Evolutionary conservation across 805 yeast species (phyloP), one percentile per base, ranked within the genome.

Genomic region (Kazachstania psychrophila): DNA sequence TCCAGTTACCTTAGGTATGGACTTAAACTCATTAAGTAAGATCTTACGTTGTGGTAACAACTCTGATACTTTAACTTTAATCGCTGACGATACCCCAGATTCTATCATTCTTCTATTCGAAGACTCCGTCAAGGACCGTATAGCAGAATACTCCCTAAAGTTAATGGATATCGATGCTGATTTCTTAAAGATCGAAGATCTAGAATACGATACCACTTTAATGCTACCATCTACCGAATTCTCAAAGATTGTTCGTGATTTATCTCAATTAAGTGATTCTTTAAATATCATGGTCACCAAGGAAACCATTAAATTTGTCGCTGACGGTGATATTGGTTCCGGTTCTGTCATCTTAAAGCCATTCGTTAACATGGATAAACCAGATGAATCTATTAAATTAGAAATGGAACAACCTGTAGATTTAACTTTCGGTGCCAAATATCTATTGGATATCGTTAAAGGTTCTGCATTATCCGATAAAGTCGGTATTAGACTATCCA

Each of bases 161-260:
- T 73, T 92, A 58, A 87, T 92, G 95, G 95, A 89, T 57, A 86
- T 92, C 48, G 97, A 92, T 60, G 84, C 94, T 36, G 97, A 92
- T 58, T 84, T 84, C 66, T 74, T 92, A 52, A 79, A 83, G 51
- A 84, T 92, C 58, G 97, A 94, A 51, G 97, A 87, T 51, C 79
- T 88, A 77, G 94, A 85, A 45, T 83, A 82, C 59, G 94, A 85
- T 56, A 77, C 92, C 26, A 77, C 82, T 43, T 71, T 92, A 51
- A 77, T 84, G 40, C 74, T 92, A 82, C 95, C 97, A 41, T 69
- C 95, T 17, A 51, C 72, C 18, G 97, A 89, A 53, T 86, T 92
- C 64, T 78, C 92, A 58, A 86, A 87, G 59, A 79, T 84, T 47
- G 83, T 86, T 37, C 77, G 95, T 52, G 97, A 92, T 60, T 72